Conservation (phyloP, 768 basidiomycete genomes). For the Phylloporus rhodoxanthus region DNA sequence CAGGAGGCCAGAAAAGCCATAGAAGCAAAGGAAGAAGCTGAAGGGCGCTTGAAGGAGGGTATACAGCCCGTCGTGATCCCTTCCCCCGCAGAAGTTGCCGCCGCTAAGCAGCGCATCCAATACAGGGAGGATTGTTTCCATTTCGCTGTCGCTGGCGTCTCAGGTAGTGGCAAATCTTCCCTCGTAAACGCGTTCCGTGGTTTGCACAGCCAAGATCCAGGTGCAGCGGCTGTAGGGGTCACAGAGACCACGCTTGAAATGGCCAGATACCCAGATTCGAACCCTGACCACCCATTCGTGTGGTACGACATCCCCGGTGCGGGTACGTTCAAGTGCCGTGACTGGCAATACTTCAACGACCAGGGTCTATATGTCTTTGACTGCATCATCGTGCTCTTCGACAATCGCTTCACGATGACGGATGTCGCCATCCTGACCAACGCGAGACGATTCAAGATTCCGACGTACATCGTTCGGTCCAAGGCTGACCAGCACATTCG, state of each 20-base stretch:
- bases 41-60: conserved; percentile 18
- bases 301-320: conserved; percentile 37
- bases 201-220: conserved; percentile 12
- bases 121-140: conserved; percentile 27
- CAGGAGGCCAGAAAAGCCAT: conserved; percentile 11
- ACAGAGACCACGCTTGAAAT: conserved; percentile 27
- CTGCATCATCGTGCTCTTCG: conserved; percentile 30
- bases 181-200: conserved; percentile 34
- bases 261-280: conserved; percentile 23
- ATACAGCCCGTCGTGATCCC: conserved; percentile 25
- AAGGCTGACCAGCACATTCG: conserved; percentile 32
- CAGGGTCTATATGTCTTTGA: conserved; percentile 35
- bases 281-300: conserved; percentile 16
- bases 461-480: conserved; percentile 33
- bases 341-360: conserved; percentile 34
- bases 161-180: conserved; percentile 34
- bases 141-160: conserved; percentile 30
- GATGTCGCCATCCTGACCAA: conserved; percentile 31
- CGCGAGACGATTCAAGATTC: conserved; percentile 28
- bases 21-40: conserved; percentile 12
- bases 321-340: conserved; percentile 28
- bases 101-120: conserved; percentile 12
- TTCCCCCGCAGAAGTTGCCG: conserved; percentile 14
- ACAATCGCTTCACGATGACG: conserved; percentile 31
- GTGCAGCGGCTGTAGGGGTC: conserved; percentile 27